Base-by-base conservation (phyloP, 495 filamentous ascomycete genomes). In the Aspergillus hancockii region DNA sequence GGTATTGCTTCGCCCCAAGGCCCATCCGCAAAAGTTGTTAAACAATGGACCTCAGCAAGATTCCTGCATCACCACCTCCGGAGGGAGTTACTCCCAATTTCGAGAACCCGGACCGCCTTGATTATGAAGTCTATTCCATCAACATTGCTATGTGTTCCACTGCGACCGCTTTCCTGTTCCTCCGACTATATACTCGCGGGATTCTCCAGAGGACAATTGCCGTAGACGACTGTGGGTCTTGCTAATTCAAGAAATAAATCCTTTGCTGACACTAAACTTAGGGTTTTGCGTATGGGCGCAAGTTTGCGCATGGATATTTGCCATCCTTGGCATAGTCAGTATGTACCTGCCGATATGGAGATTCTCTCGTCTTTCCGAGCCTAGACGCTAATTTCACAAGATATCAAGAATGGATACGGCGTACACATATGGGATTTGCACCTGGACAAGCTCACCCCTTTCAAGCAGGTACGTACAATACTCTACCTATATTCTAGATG, bases 21-120 rank as follows among this genome's bases (percentile, higher is more conserved):
- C 25, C 25, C 3, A 28, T 3, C 25, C 25, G 7, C 3, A 28
- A 28, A 28, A 3, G 7, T 7, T 28, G 3, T 28, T 3, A 3
- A 28, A 9, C 34, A 9, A 45, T 63, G 55, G 60, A 58, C 41
- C 30, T 55, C 18, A 55, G 60, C 55, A 40, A 55, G 31, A 40
- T 49, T 14, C 50, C 56, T 16, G 55, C 55, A 28, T 41, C 60
- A 21, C n/a, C 40, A 5, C 64, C 68, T 55, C 68, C 68, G 10
- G 59, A 57, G 0, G 68, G 66, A 0, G 52, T 67, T 12, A 59
- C 54, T 12, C 60, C 65, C 38, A 67, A 70, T 31, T 59, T 65
- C n/a, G 50, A 40, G 0, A 28, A 71, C 46, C 60, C 61, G 6
- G 23, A 36, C 5, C 60, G 40, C 32, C 38, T 47, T 25, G 31